Conservation (phyloP, 2,329 filamentous ascomycete species). For the Massarina eburnea region DNA sequence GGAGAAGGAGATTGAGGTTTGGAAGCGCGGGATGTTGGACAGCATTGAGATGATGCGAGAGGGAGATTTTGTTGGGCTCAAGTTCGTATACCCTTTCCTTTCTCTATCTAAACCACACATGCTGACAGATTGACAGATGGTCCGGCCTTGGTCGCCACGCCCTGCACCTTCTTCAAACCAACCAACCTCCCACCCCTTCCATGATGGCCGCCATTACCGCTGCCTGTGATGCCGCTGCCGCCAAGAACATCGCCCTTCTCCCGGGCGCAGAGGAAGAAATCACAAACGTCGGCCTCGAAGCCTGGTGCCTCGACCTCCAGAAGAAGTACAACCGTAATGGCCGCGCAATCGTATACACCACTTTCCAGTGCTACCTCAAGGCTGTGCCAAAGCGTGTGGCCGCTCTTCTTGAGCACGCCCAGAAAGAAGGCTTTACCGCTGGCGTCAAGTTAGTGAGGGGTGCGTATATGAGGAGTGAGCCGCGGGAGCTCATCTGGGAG, state of each 20-base stretch:
- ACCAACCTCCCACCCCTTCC: conserved; percentile 62
- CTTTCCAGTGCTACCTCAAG: conserved; percentile 61
- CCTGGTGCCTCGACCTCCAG: conserved; percentile 78
- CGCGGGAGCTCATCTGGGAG: conserved; percentile 54
- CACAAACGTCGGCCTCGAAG: conserved; percentile 77
- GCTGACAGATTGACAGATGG: conserved; percentile 55
- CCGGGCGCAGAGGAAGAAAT: conserved; percentile 85
- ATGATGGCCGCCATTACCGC: conserved; percentile 71
- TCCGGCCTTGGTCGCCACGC: conserved; percentile 79
- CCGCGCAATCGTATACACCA: conserved; percentile 71
- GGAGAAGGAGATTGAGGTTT: conserved; percentile 65
- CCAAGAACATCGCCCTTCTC: conserved; percentile 71
- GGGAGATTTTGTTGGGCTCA: conserved; percentile 59
- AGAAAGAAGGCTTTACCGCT: conserved; percentile 52
- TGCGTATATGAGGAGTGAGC: conserved; percentile 57
- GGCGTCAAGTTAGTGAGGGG: conserved; percentile 61
- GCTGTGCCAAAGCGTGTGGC: conserved; percentile 47
- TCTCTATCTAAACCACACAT: background rate
- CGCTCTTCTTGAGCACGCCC: conserved; percentile 50
- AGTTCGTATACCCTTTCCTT: conserved; percentile 38
- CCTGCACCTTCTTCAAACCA: conserved; percentile 65
- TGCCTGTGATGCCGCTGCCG: conserved; percentile 71
- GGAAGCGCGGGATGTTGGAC: conserved; percentile 73
- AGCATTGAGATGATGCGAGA: conserved; percentile 61
- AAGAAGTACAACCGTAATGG: conserved; percentile 69